A percentile compares a stretch with the other conserved stretches of the same genome.
Evolutionary conservation across 1,139 yeast species (phyloP).

Genomic region (Blastobotrys petasosporus): DNA sequence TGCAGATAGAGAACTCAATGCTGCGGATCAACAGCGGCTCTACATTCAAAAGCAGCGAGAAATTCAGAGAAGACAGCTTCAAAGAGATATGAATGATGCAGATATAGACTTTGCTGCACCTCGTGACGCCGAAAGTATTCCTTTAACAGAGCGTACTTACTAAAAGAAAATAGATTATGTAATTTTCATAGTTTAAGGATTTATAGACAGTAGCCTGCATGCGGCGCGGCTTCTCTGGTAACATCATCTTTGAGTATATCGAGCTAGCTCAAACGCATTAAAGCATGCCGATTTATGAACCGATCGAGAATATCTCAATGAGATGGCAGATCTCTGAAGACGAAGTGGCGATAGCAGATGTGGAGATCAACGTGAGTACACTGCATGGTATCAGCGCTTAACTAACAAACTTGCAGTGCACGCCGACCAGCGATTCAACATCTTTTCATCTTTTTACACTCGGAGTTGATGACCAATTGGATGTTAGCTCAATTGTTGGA

Average conservation of each 20-base stretch:
- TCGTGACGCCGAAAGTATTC: constrained; percentile 8
- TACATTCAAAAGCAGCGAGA: constrained; percentile 12
- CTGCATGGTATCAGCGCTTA: too few species aligned
- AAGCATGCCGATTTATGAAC: too few species aligned
- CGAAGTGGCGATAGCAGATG: too few species aligned
- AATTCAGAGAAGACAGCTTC: constrained; percentile 11
- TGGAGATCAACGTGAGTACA: too few species aligned
- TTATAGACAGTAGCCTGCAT: too few species aligned
- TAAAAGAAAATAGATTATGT: background rate
- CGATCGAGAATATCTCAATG: too few species aligned
- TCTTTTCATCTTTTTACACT: constrained; percentile 12
- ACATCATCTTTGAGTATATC: background rate
- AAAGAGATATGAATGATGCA: constrained; percentile 1
- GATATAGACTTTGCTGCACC: constrained; percentile 1
- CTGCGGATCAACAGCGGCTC: constrained; percentile 10
- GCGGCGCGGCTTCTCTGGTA: background rate
- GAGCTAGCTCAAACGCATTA: too few species aligned
- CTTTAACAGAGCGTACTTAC: constrained; percentile 3
- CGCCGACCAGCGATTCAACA: background rate
- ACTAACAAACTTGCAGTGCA: background rate
- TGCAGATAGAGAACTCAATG: constrained; percentile 26
- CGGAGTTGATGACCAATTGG: constrained; percentile 5
- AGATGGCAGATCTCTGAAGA: too few species aligned
- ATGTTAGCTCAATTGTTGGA: background rate
- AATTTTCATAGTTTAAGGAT: background rate